Evolutionary conservation across 2,329 filamentous ascomycete genomes (phyloP), one percentile per base, ranked within the genome.

Genomic region (Aspergillus quadricinctus): DNA sequence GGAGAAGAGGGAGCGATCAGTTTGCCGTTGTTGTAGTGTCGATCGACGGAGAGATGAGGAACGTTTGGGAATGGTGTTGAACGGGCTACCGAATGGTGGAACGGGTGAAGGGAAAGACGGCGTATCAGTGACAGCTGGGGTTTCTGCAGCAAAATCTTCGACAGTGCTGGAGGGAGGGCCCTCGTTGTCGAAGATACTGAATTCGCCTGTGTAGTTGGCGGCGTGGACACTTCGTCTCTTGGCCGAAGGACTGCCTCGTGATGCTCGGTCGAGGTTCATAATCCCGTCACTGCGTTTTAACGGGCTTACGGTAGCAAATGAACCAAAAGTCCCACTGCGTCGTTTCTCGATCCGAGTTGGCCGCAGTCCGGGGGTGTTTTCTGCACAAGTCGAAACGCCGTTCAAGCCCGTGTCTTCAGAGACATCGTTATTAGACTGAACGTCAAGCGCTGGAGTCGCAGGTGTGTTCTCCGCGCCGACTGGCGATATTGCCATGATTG

Each of bases 261-360:
- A 88, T 28, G 86, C 81, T 61, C 90, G 88, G 66, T 96, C 92
- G 50, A 95, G 77, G 67, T 90, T 91, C 89, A 96, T 93, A 52
- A 88, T 88, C 46, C 89, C 88, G 77, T 97, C 93, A 69, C 88
- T 93, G 65, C 94, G 87, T 81, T 97, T 97, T 64, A 97, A 78
- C 4, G 93, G 92, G 70, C 93, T 96, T 5, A 88, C 86, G 21
- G 83, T 78, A 19, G 83, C 78, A 50, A 79, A 75, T 49, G 79
- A 75, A 63, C 75, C 75, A 67, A 80, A 75, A 50, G 69, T 77
- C 23, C 74, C 75, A 62, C 76, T 79, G 17, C 77, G 72, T 64
- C 71, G 77, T 70, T 79, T 81, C 59, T 82, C 81, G 48, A 79
- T 73, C 52, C 75, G 75, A 48, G 70, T 72, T 8, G 72, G 66